Percentiles rank a stretch among this genome's conserved stretches.
Conservation (phyloP, 2,329 filamentous ascomycete species). For the Fusarium nematophilum region DNA sequence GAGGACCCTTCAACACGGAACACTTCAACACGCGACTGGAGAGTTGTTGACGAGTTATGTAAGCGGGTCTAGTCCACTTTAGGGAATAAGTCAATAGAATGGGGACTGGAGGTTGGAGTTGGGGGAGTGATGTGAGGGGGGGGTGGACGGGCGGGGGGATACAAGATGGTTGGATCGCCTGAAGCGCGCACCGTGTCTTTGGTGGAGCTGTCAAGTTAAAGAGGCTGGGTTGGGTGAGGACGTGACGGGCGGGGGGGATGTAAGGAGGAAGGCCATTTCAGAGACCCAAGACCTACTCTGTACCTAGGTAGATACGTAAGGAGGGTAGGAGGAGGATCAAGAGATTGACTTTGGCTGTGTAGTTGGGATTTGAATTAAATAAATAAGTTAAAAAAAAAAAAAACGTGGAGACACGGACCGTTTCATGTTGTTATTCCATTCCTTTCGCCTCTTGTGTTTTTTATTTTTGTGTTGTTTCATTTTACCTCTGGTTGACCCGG, state of each 20-base stretch:
- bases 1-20: slow-evolving; percentile 15
- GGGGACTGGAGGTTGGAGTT: slow-evolving; percentile 13
- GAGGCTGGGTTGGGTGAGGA: slow-evolving; percentile 26
- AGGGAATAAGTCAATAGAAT: slow-evolving; percentile 43
- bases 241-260: slow-evolving; percentile 23
- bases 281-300: neutral
- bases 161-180: too few relatives aligned
- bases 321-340: too few relatives aligned
- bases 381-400: neutral
- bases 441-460: slow-evolving; percentile 9
- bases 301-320: too few relatives aligned
- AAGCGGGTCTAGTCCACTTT: slow-evolving; percentile 18
- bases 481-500: slow-evolving; percentile 14
- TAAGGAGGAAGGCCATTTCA: neutral
- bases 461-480: slow-evolving; percentile 23
- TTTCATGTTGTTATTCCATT: neutral
- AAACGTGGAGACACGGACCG: neutral
- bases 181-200: slow-evolving; percentile 31
- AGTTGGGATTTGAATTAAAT: neutral
- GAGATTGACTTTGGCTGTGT: neutral
- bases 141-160: slow-evolving; percentile 2
- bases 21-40: slow-evolving; percentile 29
- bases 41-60: slow-evolving; percentile 16
- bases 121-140: slow-evolving; percentile 12
- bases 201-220: slow-evolving; percentile 1